Evolutionary conservation across 169 alveolate genomes (phyloP).

Genomic region (Ichthyophthirius multifiliis): DNA sequence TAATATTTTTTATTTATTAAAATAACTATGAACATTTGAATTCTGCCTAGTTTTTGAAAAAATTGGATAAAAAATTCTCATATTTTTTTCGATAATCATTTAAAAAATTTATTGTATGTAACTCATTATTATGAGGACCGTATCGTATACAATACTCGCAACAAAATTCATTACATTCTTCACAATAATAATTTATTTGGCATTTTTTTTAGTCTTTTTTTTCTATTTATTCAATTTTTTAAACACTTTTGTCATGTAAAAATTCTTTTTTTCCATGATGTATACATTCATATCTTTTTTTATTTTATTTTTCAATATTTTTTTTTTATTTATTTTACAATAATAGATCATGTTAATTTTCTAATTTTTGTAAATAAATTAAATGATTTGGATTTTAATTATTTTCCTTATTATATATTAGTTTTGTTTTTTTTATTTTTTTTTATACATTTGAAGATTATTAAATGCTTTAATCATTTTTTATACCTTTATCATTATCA

Average conservation of each 20-base stretch:
- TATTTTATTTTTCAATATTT: no score
- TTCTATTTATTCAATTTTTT: not conserved
- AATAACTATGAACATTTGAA: not conserved
- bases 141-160: not conserved
- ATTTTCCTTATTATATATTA: no score
- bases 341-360: no score
- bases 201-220: not conserved
- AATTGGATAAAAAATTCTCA: not conserved
- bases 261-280: slow-evolving; percentile 6
- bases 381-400: no score
- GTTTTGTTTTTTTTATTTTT: no score
- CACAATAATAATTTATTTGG: not conserved
- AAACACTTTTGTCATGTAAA: not conserved
- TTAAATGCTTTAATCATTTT: no score
- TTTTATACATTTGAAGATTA: no score
- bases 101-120: not conserved
- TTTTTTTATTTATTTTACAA: no score
- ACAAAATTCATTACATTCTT: not conserved
- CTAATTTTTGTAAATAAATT: no score
- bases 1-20: not conserved
- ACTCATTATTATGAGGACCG: slow-evolving; percentile 8
- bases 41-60: not conserved
- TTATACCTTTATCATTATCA: no score
- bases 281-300: not conserved
- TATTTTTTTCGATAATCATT: not conserved